phyloP scores from a whole-genome alignment of 768 basidiomycete genomes.

The Amyloporia xantha region DNA sequence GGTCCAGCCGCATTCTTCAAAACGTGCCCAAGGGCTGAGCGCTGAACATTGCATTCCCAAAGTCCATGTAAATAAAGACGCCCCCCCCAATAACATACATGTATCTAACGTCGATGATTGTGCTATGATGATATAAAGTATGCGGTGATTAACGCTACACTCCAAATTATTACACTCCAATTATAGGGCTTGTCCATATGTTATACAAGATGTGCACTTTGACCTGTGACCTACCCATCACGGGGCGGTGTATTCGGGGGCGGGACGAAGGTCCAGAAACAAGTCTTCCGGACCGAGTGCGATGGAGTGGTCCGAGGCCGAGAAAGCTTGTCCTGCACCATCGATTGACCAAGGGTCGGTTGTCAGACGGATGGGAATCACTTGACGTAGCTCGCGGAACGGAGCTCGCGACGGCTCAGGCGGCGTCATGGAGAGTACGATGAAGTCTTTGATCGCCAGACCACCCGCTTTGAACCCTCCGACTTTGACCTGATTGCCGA shows the following conservation, averaged over 20 bases:
- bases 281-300: not conserved
- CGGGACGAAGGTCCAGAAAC: not conserved
- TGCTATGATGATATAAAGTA: not conserved
- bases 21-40: no score
- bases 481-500: conserved; percentile 41
- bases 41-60: no score
- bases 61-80: no score
- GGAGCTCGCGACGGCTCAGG: conserved; percentile 46
- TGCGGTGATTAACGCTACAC: not conserved
- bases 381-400: conserved; percentile 53
- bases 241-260: not conserved
- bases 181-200: not conserved
- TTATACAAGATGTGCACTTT: not conserved
- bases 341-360: conserved; percentile 52
- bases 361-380: conserved; percentile 57
- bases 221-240: not conserved
- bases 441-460: conserved; percentile 58
- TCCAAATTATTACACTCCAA: not conserved
- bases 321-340: conserved; percentile 12
- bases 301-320: not conserved
- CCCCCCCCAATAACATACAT: no score
- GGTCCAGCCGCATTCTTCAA: no score
- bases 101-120: no score
- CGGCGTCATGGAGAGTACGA: conserved; percentile 56
- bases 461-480: conserved; percentile 64